Evolutionary conservation across 768 basidiomycete species (phyloP), one percentile per base, ranked within the genome.

Genomic region (Gyrodon lividus): DNA sequence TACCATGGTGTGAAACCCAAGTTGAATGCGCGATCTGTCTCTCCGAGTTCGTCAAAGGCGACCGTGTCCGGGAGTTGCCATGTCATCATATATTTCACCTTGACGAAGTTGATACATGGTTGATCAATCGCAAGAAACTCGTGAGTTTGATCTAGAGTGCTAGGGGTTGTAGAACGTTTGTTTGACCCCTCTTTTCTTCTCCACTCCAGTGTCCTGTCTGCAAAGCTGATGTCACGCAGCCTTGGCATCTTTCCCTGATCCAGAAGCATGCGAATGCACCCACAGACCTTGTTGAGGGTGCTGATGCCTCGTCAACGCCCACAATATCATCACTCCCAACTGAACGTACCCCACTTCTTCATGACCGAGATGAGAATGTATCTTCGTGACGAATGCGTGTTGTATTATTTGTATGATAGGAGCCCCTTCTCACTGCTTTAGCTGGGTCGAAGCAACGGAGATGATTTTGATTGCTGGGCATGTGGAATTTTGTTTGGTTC

Each of bases 1-100:
- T 81, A 48, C 79, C 83, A 3, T 92, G 91, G 87, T 94, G 89
- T 57, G 87, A 88, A 65, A 70, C 77, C 3, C 91, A 94, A 62
- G 65, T 79, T 47, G 92, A 98, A 67, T 98, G 95, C 63, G 90
- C 93, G 30, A 98, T 98, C 48, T 98, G 96, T 66, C 77, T 98
- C 50, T 89, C 80, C 52, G 82, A 86, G 55, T 98, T 98, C 60
- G 82, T 74, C 35, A 84, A 84, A 62, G 94, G 94, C 3, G 96
- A 98, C 65, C 81, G 83, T 60, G 91, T 98, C 38, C 82, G 95
- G 59, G 90, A 95, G 46, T 66, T 98, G 35, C 96, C 96, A 1
- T 98, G 96, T 63, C 87, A 89, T 42, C 96, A 98, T 66, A 84
- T 98, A 48, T 98, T 97, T 72, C 96, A 98, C 70, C 79, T 91